These are phyloP conservation scores for Lophiostoma macrostomum DNA, from an alignment of 495 filamentous ascomycete species.

Conservation along the genomic window DNA sequence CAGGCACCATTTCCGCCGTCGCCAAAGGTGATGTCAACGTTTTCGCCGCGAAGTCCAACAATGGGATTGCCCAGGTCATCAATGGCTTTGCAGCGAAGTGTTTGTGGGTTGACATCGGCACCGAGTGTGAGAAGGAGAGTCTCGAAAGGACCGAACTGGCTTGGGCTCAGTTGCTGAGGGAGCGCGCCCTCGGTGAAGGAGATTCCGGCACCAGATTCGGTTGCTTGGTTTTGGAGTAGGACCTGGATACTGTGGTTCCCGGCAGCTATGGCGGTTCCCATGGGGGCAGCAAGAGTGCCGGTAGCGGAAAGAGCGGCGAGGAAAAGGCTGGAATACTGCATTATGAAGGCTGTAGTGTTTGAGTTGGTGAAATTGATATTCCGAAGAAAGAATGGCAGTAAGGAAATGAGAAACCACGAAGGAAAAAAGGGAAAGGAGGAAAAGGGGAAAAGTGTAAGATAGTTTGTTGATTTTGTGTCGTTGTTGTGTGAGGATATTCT, in stretches of 20 bases:
- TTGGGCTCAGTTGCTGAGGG: neutral
- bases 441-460: no score
- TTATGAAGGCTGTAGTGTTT: no score
- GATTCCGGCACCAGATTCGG: neutral
- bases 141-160: neutral
- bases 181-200: neutral
- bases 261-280: neutral
- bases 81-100: neutral
- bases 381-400: no score
- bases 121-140: neutral
- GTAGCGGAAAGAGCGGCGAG: no score
- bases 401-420: no score
- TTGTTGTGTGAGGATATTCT: no score
- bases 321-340: no score
- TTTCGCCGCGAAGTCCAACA: neutral
- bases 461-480: no score
- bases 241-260: neutral
- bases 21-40: conserved; percentile 3
- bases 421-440: no score
- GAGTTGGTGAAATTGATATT: no score
- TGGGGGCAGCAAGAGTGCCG: no score
- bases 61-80: neutral
- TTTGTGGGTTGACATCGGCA: neutral
- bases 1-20: conserved; percentile 1
- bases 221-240: neutral